Base-by-base conservation (phyloP, 2,329 filamentous ascomycete genomes). In the Clonostachys sp. region DNA sequence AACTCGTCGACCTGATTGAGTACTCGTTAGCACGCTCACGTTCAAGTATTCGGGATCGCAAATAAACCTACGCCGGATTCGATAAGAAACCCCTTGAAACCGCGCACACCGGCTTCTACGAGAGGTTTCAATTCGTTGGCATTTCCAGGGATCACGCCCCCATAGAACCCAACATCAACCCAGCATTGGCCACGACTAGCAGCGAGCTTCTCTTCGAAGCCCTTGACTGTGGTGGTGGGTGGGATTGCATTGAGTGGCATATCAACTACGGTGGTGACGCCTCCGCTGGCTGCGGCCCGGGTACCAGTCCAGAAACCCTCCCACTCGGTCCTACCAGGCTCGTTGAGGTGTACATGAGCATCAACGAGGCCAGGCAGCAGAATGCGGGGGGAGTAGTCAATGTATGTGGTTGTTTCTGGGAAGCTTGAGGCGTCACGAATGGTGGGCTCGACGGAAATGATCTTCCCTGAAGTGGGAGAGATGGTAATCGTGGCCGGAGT, bases 151-250 rank as follows among this genome's bases (percentile, higher is more conserved):
- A 99, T 84, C 38, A 97, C 83, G 34, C 94, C 94, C 24, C 94
- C 94, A 63, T 97, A 97, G 68, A 99, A 97, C 33, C 91, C 94
- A n/a, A 97, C 91, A 59, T 97, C 94, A 24, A 97, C 90, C 92
- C 92, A 99, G 70, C 92, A 96, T 70, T 97, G 87, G 34, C 88
- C 90, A 51, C 80, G 69, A 39, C 90, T 90, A 20, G 94, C 94
- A 30, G 81, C 79, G 42, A 96, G 75, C 75, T 99, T 99, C 72
- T 90, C 87, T 51, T 86, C 76, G 55, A 99, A 79, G 7, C 87
- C 89, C 16, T 76, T 74, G 4, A 97, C 77, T 0, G 92, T 97
- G 10, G 92, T 97, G 0, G 94, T 99, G 0, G 94, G 94, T 35
- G 94, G 94, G 46, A 99, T 95, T 44, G 92, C 91, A 69, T 99